Evolutionary conservation across 2,329 filamentous ascomycete genomes (phyloP), one percentile per base, ranked within the genome.

Genomic region (Aureobasidium namibiae): DNA sequence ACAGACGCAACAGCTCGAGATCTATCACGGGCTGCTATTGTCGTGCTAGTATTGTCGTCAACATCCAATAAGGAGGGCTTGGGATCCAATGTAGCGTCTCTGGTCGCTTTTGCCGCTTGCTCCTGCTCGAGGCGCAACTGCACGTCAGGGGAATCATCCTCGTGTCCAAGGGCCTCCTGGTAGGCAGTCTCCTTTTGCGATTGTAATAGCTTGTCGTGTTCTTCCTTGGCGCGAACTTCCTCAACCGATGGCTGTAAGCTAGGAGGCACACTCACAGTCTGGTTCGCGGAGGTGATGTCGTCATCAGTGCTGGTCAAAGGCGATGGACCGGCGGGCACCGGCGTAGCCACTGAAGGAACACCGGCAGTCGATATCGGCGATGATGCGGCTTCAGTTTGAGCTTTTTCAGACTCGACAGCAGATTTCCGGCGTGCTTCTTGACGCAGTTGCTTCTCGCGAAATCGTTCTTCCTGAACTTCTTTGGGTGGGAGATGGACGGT

Each of bases 271-370:
- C 65, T 8, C 66, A 65, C 38, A 71, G 66, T n/a, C 71, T 71
- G 61, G 62, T 69, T 60, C 61, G 68, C 21, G 61, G 66, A 18
- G 11, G 57, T 42, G 31, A n/a, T n/a, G 39, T 75, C 87, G 58
- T 87, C 82, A 58, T 88, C 87, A 1, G 87, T 85, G 65, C 87
- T 91, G 1, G 88, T 91, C 64, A 87, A 85, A 1, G 87, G 83
- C 1, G 88, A 91, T 7, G 79, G 81, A 63, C 87, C 82, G 61
- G 85, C 81, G 39, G 85, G 79, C 36, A 80, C 82, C 1, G 89
- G 87, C 0, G 89, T 94, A 23, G 86, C 84, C 58, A 85, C 85
- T 44, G 88, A 91, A 65, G 86, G 85, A 1, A 85, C 81, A 33
- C 79, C 84, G 58, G 82, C 75, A 1, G 87, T 91, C 6, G 89